phyloP scores from a whole-genome alignment of 2,329 filamentous ascomycete species.

The Akanthomyces muscarius region DNA sequence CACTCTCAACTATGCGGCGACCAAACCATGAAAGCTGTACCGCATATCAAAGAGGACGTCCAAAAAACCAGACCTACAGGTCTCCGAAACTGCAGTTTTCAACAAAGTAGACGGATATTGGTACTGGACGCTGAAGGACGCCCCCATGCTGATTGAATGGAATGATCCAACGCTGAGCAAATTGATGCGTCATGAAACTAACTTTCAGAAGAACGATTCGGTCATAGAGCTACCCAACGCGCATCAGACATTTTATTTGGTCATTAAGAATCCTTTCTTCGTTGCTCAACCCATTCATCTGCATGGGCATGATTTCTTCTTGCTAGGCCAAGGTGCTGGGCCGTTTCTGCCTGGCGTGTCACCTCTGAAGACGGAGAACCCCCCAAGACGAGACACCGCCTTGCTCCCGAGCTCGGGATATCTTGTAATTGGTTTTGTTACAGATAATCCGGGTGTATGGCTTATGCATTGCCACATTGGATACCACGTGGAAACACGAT shows the following conservation, averaged over 20 bases:
- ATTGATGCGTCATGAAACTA: not conserved
- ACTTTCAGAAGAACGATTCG: not conserved
- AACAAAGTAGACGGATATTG: not conserved
- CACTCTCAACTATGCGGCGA: not conserved
- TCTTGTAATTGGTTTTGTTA: constrained; percentile 47
- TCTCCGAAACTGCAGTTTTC: not conserved
- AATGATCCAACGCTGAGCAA: not conserved
- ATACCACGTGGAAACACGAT: constrained; percentile 45
- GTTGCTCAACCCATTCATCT: constrained; percentile 24
- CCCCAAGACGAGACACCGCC: constrained; percentile 49
- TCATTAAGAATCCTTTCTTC: constrained; percentile 17
- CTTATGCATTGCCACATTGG: constrained; percentile 63
- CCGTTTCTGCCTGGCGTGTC: not conserved
- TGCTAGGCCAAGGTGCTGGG: constrained; percentile 19
- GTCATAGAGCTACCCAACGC: constrained; percentile 10
- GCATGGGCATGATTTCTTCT: constrained; percentile 24
- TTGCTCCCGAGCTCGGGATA: constrained; percentile 42
- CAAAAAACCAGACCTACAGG: not conserved
- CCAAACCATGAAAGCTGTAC: not conserved
- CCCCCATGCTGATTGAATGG: not conserved
- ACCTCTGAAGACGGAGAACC: constrained; percentile 32
- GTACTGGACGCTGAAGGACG: not conserved
- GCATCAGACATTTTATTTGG: constrained; percentile 20
- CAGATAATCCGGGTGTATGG: constrained; percentile 41
- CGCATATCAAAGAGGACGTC: not conserved